Base-by-base conservation (phyloP, 2,329 filamentous ascomycete genomes). In the Alternaria brassicicola region DNA sequence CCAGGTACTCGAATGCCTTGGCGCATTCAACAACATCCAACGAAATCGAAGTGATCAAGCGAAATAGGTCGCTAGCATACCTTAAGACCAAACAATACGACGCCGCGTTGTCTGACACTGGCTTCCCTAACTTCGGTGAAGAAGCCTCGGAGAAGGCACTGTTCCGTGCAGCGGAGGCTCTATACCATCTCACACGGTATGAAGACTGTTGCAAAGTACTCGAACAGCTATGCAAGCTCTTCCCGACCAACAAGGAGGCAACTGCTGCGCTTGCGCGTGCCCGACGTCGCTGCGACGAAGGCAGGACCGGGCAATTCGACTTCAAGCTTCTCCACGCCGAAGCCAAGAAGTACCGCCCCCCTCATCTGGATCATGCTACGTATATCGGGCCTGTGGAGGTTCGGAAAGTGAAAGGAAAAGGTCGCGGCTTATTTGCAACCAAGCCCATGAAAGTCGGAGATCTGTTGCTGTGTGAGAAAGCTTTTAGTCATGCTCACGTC, bases 401-500 rank as follows among this genome's bases (percentile, higher is more conserved):
- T 0, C 77, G 73, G 13, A 17, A 63, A 4, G 78, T 80, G 0
- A 64, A 68, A 1, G 76, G 69, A 5, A 74, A 77, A 6, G 84
- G 83, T 1, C 76, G 78, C 4, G 84, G 84, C 0, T 67, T 86
- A 0, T 86, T 86, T 62, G 81, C 80, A 0, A 84, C 79, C 0
- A 70, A 73, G 26, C 63, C 73, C 0, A 80, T 86, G 3, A 77
- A 77, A 26, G 0, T 46, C 8, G 58, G 66, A 10, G 64, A 67
- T 23, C 25, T 68, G 21, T 12, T 67, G 1, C 19, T 67, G 10
- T 86, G 83, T 45, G 85, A 87, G 58, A 87, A 86, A 59, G 84
- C 84, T 0, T 85, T 86, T 63, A 69, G 70, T 0, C 78, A 84
- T 65, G 73, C 60, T 19, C 80, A 73, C 25, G 51, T 55, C 41